Conservation (phyloP, 2,329 filamentous ascomycete genomes). For the Cladosporium phlei region DNA sequence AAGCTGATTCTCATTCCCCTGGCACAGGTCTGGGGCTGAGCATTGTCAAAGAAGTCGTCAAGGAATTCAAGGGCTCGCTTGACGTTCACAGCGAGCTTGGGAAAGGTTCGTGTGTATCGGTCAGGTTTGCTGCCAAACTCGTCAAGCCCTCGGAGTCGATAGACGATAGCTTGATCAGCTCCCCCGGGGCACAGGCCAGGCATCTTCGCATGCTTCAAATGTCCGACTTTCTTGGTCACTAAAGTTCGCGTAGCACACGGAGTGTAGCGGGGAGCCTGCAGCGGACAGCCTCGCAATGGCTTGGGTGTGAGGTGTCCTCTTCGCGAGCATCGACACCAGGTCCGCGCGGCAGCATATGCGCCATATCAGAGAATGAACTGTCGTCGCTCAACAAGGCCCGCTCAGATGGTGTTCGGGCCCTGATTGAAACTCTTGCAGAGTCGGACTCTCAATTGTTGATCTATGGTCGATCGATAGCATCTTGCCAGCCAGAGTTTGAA, state of each 20-base stretch:
- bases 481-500: background rate
- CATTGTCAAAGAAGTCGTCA: constrained; percentile 31
- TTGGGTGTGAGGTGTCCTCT: background rate
- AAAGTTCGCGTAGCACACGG: background rate
- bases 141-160: background rate
- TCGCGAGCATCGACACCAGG: background rate
- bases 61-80: constrained; percentile 25
- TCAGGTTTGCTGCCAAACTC: constrained; percentile 1
- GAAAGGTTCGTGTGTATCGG: constrained; percentile 21
- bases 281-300: constrained; percentile 5
- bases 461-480: constrained; percentile 2
- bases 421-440: background rate
- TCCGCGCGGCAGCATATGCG: background rate
- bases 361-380: background rate
- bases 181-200: background rate
- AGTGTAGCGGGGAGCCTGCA: background rate
- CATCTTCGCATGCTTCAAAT: background rate
- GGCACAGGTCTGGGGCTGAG: constrained; percentile 34
- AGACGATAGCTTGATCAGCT: background rate
- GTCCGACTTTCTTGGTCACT: background rate
- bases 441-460: constrained; percentile 5
- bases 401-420: background rate
- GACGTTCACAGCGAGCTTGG: constrained; percentile 24
- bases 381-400: background rate
- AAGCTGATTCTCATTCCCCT: constrained; percentile 30